Conservation (phyloP, 495 filamentous ascomycete species). For the Choiromyces venosus region DNA sequence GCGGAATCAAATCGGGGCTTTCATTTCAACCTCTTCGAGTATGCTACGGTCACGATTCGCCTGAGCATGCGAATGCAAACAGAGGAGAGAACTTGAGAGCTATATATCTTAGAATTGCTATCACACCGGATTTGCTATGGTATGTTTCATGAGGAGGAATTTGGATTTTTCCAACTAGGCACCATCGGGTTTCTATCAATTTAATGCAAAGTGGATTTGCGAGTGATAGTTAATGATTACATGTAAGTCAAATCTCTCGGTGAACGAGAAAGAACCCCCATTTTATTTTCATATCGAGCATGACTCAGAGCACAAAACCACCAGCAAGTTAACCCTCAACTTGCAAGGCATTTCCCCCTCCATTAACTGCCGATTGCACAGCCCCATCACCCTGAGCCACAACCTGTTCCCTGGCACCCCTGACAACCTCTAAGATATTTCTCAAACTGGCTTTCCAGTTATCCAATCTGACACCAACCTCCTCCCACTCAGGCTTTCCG, state of each 20-base stretch:
- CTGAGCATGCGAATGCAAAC: neutral
- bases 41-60: neutral
- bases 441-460: conserved; percentile 76
- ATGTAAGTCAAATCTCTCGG: neutral
- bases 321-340: conserved; percentile 20
- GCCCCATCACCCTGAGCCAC: conserved; percentile 22
- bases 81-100: neutral
- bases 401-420: conserved; percentile 60
- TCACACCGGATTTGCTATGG: neutral
- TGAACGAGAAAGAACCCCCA: neutral
- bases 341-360: conserved; percentile 23
- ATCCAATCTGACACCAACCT: conserved; percentile 81
- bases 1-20: neutral
- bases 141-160: neutral
- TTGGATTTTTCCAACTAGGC: neutral
- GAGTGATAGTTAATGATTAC: neutral
- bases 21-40: neutral
- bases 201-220: neutral
- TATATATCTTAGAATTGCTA: neutral
- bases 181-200: neutral
- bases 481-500: conserved; percentile 94
- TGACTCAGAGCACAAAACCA: neutral
- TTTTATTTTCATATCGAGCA: neutral
- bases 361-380: conserved; percentile 8
- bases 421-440: conserved; percentile 68